Evolutionary conservation across 2,329 filamentous ascomycete genomes (phyloP).

Genomic region (Tolypocladium cylindrosporum): DNA sequence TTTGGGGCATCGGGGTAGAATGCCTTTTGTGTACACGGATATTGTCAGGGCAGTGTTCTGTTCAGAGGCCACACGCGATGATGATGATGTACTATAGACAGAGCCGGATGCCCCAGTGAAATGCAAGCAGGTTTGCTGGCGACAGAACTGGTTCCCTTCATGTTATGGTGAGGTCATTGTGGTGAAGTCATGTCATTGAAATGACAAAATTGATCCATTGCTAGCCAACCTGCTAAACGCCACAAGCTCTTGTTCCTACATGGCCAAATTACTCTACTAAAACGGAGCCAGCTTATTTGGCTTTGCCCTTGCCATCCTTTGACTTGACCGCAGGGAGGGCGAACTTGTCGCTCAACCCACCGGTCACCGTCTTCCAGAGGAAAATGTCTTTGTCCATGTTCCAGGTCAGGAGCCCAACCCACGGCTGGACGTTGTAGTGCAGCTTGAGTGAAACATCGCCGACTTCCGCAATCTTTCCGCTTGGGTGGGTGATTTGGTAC

Average conservation of each 20-base stretch:
- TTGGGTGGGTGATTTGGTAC: conserved; percentile 92
- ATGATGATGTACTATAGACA: background rate
- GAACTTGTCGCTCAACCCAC: conserved; percentile 56
- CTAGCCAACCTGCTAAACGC: conserved; percentile 9
- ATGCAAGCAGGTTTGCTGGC: background rate
- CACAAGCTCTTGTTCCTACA: conserved; percentile 5
- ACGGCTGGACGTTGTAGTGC: conserved; percentile 96
- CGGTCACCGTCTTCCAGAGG: conserved; percentile 54
- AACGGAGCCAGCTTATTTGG: background rate
- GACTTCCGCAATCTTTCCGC: conserved; percentile 64
- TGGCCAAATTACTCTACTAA: background rate
- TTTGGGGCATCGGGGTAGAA: background rate
- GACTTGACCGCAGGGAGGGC: conserved; percentile 55
- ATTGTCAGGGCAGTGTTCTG: background rate
- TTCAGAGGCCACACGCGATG: background rate
- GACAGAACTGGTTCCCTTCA: background rate
- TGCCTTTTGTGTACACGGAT: background rate
- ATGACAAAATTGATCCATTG: background rate
- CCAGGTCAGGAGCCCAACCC: conserved; percentile 87
- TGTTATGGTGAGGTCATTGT: background rate
- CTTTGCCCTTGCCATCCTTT: conserved; percentile 28
- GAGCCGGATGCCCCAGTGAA: background rate
- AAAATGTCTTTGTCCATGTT: conserved; percentile 47
- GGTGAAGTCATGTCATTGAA: background rate
- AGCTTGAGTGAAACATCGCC: conserved; percentile 68